Evolutionary conservation across 1,284 basidiomycete species (phyloP).

Genomic region (Puccinia brachypodii): DNA sequence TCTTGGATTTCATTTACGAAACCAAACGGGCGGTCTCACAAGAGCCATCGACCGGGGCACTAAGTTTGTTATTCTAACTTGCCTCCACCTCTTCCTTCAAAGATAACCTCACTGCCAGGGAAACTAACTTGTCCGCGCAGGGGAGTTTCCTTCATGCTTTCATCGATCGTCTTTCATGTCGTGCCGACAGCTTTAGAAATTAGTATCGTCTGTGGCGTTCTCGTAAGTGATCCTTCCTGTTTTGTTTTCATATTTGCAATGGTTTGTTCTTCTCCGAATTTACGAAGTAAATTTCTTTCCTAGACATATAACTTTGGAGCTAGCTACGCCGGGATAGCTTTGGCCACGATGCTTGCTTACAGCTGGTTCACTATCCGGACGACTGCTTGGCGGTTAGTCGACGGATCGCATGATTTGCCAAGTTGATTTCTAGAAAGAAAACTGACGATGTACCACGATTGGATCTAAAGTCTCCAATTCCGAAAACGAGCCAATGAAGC

Average conservation of each 20-base stretch:
- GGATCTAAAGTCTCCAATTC: slow-evolving; percentile 40
- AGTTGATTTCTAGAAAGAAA: neutral
- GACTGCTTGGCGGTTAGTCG: slow-evolving; percentile 46
- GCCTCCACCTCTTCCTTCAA: neutral
- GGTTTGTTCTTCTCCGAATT: neutral
- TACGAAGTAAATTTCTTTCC: neutral
- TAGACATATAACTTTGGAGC: slow-evolving; percentile 48
- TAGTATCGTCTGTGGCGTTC: slow-evolving; percentile 44
- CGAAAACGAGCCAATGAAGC: slow-evolving; percentile 44
- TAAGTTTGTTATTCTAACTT: slow-evolving; percentile 31
- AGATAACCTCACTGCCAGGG: neutral
- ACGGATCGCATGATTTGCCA: neutral
- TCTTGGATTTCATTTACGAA: slow-evolving; percentile 41
- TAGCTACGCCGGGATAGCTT: slow-evolving; percentile 46
- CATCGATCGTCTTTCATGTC: slow-evolving; percentile 47
- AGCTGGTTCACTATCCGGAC: slow-evolving; percentile 46
- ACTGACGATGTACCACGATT: neutral
- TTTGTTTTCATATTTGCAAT: neutral
- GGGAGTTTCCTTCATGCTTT: slow-evolving; percentile 47
- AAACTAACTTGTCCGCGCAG: neutral
- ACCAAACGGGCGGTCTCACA: slow-evolving; percentile 46
- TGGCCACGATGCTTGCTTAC: slow-evolving; percentile 42
- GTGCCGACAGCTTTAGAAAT: slow-evolving; percentile 47
- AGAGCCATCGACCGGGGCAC: slow-evolving; percentile 48
- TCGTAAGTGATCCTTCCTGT: slow-evolving; percentile 25